phyloP scores from a whole-genome alignment of 805 yeast species.

The Blastobotrys muscicola region DNA sequence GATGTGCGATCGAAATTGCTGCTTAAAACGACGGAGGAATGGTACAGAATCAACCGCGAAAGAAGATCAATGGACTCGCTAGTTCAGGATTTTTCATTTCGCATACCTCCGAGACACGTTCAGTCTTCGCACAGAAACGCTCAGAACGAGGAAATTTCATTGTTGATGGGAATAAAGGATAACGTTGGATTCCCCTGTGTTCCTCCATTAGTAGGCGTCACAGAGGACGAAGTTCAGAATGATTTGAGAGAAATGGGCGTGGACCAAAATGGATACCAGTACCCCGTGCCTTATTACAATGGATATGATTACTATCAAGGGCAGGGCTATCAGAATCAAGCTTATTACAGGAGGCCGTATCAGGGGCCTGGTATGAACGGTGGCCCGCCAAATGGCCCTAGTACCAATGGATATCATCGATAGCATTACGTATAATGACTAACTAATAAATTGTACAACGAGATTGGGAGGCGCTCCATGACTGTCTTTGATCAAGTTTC shows the following conservation, averaged over 20 bases:
- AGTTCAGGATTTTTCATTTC: slow-evolving; percentile 37
- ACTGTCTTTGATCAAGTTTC: too few species aligned
- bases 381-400: too few species aligned
- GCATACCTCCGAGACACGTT: slow-evolving; percentile 33
- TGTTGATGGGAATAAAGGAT: slow-evolving; percentile 54
- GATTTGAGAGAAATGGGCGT: slow-evolving; percentile 63
- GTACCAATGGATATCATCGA: too few species aligned
- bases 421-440: too few species aligned
- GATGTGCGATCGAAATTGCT: slow-evolving; percentile 60
- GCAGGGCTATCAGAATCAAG: neutral
- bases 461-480: too few species aligned
- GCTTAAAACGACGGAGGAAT: slow-evolving; percentile 64
- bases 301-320: neutral
- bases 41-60: slow-evolving; percentile 90
- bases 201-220: slow-evolving; percentile 54
- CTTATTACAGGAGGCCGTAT: too few species aligned
- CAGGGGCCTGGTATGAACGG: too few species aligned
- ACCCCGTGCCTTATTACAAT: neutral
- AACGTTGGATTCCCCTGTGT: slow-evolving; percentile 78
- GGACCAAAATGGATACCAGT: too few species aligned
- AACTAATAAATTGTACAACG: too few species aligned
- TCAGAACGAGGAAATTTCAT: slow-evolving; percentile 58
- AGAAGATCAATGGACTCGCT: slow-evolving; percentile 69
- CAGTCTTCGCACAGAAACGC: slow-evolving; percentile 61
- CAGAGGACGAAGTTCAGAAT: slow-evolving; percentile 60